Evolutionary conservation across 805 yeast genomes (phyloP).

Genomic region (Starmerella floricola): DNA sequence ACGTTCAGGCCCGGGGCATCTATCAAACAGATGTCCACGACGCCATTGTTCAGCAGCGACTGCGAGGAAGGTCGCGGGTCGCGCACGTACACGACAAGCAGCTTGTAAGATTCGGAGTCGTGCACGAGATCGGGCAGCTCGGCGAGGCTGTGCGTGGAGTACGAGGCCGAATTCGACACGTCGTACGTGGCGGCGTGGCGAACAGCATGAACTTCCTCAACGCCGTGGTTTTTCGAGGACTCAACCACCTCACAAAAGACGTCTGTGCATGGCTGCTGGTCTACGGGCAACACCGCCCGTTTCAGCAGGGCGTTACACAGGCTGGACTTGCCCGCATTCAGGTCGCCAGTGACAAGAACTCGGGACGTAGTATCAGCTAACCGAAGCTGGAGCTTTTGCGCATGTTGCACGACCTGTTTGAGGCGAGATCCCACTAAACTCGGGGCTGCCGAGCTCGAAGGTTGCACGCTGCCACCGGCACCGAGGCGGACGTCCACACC

Average conservation of each 20-base stretch:
- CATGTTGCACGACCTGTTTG: conserved; percentile 50
- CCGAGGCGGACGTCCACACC: conserved; percentile 51
- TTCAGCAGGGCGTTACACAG: conserved; percentile 83
- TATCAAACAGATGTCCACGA: conserved; percentile 79
- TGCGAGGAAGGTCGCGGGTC: conserved; percentile 57
- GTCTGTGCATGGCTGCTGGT: conserved; percentile 94
- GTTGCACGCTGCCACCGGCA: conserved; percentile 38
- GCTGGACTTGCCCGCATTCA: conserved; percentile 92
- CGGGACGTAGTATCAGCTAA: conserved; percentile 86
- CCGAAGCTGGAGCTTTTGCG: conserved; percentile 61
- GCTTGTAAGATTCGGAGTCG: conserved; percentile 54
- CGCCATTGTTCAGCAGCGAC: conserved; percentile 74
- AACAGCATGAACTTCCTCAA: conserved; percentile 91
- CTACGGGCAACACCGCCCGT: conserved; percentile 75
- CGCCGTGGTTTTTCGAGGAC: conserved; percentile 55
- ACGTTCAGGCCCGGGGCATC: conserved; percentile 96
- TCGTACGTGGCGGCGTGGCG: conserved; percentile 36
- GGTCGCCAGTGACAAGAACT: conserved; percentile 91
- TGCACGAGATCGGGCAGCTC: conserved; percentile 60
- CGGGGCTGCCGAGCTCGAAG: conserved; percentile 54
- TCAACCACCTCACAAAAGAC: conserved; percentile 93
- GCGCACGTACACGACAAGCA: conserved; percentile 69
- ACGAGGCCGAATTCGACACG: conserved; percentile 52
- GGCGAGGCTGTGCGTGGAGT: conserved; percentile 40
- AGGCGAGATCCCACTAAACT: conserved; percentile 54